Evolutionary conservation across 2,329 filamentous ascomycete species (phyloP), one percentile per base, ranked within the genome.

Genomic region (Davidsoniella virescens): DNA sequence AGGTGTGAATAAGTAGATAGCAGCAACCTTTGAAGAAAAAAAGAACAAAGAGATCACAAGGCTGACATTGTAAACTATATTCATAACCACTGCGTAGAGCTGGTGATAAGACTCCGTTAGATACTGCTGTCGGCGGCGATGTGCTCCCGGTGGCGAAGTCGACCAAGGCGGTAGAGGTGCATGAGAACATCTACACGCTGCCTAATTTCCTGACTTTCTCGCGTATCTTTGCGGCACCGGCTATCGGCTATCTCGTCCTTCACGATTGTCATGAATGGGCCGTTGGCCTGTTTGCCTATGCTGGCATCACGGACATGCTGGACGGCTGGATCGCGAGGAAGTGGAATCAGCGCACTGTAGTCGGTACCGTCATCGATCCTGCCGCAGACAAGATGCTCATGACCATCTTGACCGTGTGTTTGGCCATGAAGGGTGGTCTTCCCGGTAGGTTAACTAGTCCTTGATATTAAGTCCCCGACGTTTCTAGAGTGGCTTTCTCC

Each of bases 351-450:
- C 84, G 92, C 64, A 96, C 92, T 0, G 90, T 98, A 1, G 87
- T 96, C 8, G 92, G 92, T 50, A 93, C 86, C 50, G 79, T 98
- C 26, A 87, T 98, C 55, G 88, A 94, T 60, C 92, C 92, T 5
- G 92, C 95, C 84, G 92, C 92, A 2, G 92, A 98, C 66, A 98
- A 98, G 68, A 76, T 79, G 7, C 74, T 98, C 56, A 96, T 98
- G 92, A 95, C 90, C 0, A 79, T 94, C 52, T 66, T 94, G 58
- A 93, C 90, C 0, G 80, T 90, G 10, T 87, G 84, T 56, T 67
- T 96, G 42, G 87, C 88, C 3, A 71, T 83, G 55, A 87, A 94
- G 58, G 87, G 87, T 3, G 75, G 79, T 12, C 70, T 98, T 47
- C 87, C 90, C 52, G 68, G 84, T 87, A 69, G 57, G 77, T 68